Conservation (phyloP, 108 stramenopile species). For the Cyclotella atomus region DNA sequence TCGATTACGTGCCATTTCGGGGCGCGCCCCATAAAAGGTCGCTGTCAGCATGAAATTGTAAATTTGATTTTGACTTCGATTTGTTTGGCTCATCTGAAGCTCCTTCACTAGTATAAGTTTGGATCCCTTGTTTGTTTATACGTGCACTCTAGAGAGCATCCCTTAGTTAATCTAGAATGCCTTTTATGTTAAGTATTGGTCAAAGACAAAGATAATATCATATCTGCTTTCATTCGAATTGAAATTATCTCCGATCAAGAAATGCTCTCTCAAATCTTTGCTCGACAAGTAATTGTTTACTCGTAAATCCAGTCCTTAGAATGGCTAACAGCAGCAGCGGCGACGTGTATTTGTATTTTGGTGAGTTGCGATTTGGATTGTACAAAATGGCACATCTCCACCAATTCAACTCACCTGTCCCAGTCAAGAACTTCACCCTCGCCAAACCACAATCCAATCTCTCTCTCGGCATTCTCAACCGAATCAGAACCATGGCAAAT, state of each 20-base stretch:
- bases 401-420: too few species aligned
- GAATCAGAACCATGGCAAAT: constrained; percentile 92
- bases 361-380: too few species aligned
- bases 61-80: constrained; percentile 27
- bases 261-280: too few species aligned
- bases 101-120: not conserved
- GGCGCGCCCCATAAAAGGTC: too few species aligned
- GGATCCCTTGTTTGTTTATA: not conserved
- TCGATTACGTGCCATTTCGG: too few species aligned
- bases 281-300: constrained; percentile 44
- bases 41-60: too few species aligned
- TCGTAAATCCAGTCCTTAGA: constrained; percentile 89
- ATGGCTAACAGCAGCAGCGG: too few species aligned
- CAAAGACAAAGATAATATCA: not conserved
- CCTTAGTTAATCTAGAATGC: not conserved
- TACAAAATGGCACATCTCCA: too few species aligned
- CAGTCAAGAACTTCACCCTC: constrained; percentile 83
- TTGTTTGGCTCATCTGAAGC: not conserved
- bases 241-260: not conserved
- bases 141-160: too few species aligned
- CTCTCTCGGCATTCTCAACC: constrained; percentile 92
- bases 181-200: not conserved
- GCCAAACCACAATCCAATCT: constrained; percentile 94
- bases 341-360: too few species aligned
- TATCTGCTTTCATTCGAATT: not conserved